A percentile compares a stretch with the other conserved stretches of the same genome.
phyloP scores from a whole-genome alignment of 208 protist genomes.

The Crithidia acanthocephali region DNA sequence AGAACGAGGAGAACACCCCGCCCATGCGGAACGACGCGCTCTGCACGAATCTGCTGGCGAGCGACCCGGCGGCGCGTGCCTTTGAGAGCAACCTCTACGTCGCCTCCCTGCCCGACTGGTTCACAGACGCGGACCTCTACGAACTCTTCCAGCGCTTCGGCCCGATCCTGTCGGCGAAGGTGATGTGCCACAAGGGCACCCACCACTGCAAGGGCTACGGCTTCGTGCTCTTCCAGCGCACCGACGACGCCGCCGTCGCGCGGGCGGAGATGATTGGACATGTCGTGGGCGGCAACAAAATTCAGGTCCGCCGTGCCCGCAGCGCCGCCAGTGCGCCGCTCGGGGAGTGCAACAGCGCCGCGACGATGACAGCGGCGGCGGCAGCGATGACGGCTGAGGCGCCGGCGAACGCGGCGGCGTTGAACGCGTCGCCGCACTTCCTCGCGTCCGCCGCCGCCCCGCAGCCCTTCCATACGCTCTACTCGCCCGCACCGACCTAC shows the following conservation, averaged over 20 bases:
- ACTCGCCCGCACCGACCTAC: constrained; percentile 20
- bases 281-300: constrained; percentile 57
- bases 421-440: constrained; percentile 28
- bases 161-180: constrained; percentile 61
- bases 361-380: constrained; percentile 6
- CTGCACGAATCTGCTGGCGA: constrained; percentile 18
- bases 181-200: constrained; percentile 73
- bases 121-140: constrained; percentile 56
- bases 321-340: constrained; percentile 41
- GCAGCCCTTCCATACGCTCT: constrained; percentile 16
- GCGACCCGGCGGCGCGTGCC: constrained; percentile 22
- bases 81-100: constrained; percentile 77
- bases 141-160: constrained; percentile 71
- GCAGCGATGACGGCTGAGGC: neutral
- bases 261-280: constrained; percentile 64
- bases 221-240: constrained; percentile 75
- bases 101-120: constrained; percentile 57
- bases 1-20: constrained; percentile 30
- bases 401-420: constrained; percentile 4
- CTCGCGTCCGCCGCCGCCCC: constrained; percentile 3
- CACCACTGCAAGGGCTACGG: constrained; percentile 74
- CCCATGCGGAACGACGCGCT: constrained; percentile 36
- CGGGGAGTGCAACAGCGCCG: constrained; percentile 9
- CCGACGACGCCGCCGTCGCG: constrained; percentile 55
- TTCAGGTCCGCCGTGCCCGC: constrained; percentile 70